phyloP scores from a whole-genome alignment of 1,139 yeast species.

The Saccharomyces hybrid region DNA sequence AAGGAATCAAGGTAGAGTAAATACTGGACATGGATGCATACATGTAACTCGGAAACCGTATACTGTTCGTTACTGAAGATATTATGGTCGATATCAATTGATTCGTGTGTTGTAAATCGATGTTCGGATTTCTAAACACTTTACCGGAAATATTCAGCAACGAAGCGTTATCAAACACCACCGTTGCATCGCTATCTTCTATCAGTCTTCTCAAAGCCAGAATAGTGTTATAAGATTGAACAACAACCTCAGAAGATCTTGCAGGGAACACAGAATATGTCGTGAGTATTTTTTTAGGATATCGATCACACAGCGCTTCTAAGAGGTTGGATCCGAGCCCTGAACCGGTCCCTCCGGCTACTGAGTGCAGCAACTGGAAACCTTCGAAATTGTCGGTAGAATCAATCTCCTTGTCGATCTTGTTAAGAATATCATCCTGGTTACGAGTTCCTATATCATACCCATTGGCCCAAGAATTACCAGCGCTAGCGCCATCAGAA shows the following conservation, averaged over 20 bases:
- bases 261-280: conserved; percentile 85
- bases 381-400: conserved; percentile 86
- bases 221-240: conserved; percentile 89
- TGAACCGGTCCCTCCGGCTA: conserved; percentile 98
- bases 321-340: conserved; percentile 83
- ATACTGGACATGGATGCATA: conserved; percentile 82
- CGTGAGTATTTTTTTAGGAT: conserved; percentile 71
- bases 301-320: conserved; percentile 74
- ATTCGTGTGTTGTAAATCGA: conserved; percentile 62
- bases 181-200: conserved; percentile 76
- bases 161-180: conserved; percentile 88
- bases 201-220: conserved; percentile 74
- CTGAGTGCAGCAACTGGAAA: conserved; percentile 85
- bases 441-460: conserved; percentile 66
- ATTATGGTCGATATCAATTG: conserved; percentile 79
- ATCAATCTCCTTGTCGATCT: conserved; percentile 86
- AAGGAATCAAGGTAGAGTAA: conserved; percentile 74
- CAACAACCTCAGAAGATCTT: conserved; percentile 84
- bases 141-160: conserved; percentile 43
- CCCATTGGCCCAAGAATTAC: conserved; percentile 93
- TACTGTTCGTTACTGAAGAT: conserved; percentile 77
- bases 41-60: conserved; percentile 88
- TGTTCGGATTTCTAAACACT: conserved; percentile 37
- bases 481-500: conserved; percentile 83
- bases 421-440: conserved; percentile 65